A percentile compares a stretch with the other conserved stretches of the same genome.
Conservation (phyloP, 2,329 filamentous ascomycete species). For the Cercospora sojina region DNA sequence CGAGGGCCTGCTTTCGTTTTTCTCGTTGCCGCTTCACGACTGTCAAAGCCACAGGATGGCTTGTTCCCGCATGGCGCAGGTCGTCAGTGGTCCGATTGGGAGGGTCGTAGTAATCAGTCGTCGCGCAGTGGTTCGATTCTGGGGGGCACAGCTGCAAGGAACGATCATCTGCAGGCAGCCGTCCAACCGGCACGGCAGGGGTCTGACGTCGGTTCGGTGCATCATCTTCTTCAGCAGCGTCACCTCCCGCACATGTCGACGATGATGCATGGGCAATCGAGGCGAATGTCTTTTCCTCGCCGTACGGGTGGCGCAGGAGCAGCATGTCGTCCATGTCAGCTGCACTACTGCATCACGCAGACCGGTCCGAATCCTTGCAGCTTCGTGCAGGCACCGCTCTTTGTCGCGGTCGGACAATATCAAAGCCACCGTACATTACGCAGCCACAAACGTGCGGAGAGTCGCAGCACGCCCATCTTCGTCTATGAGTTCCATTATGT, state of each 20-base stretch:
- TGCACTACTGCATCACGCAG: conserved; percentile 10
- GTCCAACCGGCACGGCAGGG: background rate
- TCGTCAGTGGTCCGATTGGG: background rate
- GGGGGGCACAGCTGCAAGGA: background rate
- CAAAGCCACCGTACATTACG: background rate
- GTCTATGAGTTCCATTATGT: background rate
- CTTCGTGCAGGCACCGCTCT: conserved; percentile 8
- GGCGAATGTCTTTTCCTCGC: conserved; percentile 14
- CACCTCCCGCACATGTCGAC: conserved; percentile 6
- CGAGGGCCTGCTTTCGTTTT: conserved; percentile 1
- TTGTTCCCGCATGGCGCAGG: background rate
- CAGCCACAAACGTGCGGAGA: background rate
- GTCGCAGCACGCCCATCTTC: background rate
- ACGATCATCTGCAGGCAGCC: background rate
- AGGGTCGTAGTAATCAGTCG: background rate
- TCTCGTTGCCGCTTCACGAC: background rate
- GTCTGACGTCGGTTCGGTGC: background rate
- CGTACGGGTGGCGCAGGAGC: conserved; percentile 9
- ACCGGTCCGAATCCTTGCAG: background rate
- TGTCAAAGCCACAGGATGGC: background rate
- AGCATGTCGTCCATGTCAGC: conserved; percentile 12
- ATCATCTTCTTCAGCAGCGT: background rate
- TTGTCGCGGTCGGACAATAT: conserved; percentile 19
- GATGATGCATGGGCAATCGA: background rate
- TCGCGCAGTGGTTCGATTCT: conserved; percentile 6